Conservation (phyloP, 176 grass and related monocot species). For the Phragmites australis region DNA sequence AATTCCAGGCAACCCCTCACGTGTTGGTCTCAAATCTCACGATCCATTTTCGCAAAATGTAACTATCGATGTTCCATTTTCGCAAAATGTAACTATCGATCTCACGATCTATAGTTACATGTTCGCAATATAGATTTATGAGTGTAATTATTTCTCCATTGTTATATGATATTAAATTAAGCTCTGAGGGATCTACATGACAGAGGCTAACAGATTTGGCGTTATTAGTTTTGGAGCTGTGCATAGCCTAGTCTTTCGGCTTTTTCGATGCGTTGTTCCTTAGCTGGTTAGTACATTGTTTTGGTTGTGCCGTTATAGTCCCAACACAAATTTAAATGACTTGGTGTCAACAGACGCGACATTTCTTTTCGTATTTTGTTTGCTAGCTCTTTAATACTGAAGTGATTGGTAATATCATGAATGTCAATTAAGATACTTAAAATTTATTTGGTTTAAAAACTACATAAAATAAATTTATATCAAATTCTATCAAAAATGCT, state of each 20-base stretch:
- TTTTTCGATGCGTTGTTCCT: not conserved
- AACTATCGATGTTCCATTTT: not conserved
- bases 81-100: not conserved
- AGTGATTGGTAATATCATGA: too few relatives aligned
- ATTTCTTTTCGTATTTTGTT: too few relatives aligned
- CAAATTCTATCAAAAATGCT: too few relatives aligned
- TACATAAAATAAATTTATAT: too few relatives aligned
- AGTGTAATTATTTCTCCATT: too few relatives aligned
- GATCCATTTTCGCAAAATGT: not conserved
- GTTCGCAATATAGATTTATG: too few relatives aligned
- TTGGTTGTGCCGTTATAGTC: too few relatives aligned
- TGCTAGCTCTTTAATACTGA: too few relatives aligned
- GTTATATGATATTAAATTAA: not conserved
- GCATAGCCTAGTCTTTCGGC: not conserved
- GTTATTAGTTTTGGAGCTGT: not conserved
- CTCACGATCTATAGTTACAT: not conserved
- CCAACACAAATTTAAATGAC: too few relatives aligned
- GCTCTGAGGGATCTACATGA: not conserved
- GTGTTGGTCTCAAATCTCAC: not conserved
- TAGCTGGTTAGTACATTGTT: not conserved
- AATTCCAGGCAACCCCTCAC: slow-evolving; percentile 20
- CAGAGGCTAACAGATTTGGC: not conserved
- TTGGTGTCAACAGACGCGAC: too few relatives aligned
- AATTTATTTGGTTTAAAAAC: too few relatives aligned
- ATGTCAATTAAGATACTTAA: too few relatives aligned